These are phyloP conservation scores for Mycena sanguinolenta DNA, from an alignment of 768 basidiomycete genomes.

Conservation along the genomic window DNA sequence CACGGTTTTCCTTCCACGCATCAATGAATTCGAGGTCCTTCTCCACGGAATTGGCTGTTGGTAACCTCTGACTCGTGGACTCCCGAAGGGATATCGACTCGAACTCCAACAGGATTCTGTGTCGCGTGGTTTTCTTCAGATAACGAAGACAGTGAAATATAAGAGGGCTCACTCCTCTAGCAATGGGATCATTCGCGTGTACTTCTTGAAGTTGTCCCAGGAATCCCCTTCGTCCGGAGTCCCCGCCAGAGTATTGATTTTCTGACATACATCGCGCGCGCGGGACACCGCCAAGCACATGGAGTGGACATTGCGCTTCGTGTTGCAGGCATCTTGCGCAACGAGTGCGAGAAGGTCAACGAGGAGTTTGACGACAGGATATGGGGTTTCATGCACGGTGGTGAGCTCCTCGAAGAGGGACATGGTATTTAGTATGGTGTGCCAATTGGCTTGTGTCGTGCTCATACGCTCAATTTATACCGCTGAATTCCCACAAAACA, in stretches of 20 bases:
- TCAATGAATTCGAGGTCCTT: conserved; percentile 6
- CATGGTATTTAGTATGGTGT: no score
- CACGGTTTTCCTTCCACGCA: neutral
- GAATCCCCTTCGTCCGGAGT: neutral
- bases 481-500: neutral
- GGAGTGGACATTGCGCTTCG: conserved; percentile 6
- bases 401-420: conserved; percentile 7
- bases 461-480: neutral
- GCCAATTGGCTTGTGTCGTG: neutral
- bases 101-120: conserved; percentile 6
- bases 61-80: neutral
- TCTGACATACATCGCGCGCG: neutral
- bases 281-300: conserved; percentile 2
- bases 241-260: neutral
- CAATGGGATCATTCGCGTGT: neutral
- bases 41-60: neutral
- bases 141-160: neutral
- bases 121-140: neutral
- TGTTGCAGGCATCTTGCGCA: neutral
- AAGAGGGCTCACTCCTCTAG: conserved; percentile 4
- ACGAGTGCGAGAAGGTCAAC: neutral
- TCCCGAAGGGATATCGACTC: neutral
- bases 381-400: neutral
- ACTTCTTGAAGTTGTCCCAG: neutral
- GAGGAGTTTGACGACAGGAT: conserved; percentile 2